Percentiles rank a stretch among this genome's conserved stretches.
These are phyloP conservation scores for Cytospora chrysosperma DNA, from an alignment of 2,329 filamentous ascomycete species.

Conservation along the genomic window DNA sequence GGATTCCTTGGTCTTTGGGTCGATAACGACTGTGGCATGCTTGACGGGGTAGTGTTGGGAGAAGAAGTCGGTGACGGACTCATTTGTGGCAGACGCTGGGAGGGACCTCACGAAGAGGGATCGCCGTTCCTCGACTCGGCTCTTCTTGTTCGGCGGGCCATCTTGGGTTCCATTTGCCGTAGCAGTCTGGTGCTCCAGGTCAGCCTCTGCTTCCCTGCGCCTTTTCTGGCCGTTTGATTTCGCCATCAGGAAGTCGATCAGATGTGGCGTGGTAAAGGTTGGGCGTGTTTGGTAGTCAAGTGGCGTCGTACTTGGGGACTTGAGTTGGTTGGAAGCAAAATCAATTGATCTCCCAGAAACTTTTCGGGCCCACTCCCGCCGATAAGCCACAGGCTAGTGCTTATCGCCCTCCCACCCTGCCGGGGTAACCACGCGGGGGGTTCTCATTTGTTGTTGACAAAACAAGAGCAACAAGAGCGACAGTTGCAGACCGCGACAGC, in stretches of 20 bases:
- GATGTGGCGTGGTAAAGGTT: not conserved
- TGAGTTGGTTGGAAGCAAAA: not conserved
- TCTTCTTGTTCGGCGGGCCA: constrained; percentile 50
- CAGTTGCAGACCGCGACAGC: not conserved
- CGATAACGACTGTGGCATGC: constrained; percentile 88
- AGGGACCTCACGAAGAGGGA: constrained; percentile 92
- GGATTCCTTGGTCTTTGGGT: constrained; percentile 81
- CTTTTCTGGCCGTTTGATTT: constrained; percentile 35
- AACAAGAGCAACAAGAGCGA: constrained; percentile 20
- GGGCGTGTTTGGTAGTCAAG: not conserved
- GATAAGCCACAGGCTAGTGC: constrained; percentile 14
- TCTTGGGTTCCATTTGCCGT: constrained; percentile 22
- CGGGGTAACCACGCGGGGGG: constrained; percentile 23
- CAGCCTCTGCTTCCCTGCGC: constrained; percentile 36
- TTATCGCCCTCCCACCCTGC: constrained; percentile 12
- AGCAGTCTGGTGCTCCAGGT: constrained; percentile 29
- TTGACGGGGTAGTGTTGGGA: constrained; percentile 94
- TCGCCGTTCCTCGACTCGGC: constrained; percentile 58
- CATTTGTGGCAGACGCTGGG: constrained; percentile 73
- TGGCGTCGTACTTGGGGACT: not conserved
- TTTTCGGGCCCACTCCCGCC: constrained; percentile 13
- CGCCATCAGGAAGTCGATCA: constrained; percentile 25
- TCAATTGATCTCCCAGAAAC: constrained; percentile 22
- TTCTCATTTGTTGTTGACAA: constrained; percentile 18
- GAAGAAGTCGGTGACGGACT: constrained; percentile 83